phyloP scores from a whole-genome alignment of 1,284 basidiomycete genomes.

The Tetrapyrgos nigripes region DNA sequence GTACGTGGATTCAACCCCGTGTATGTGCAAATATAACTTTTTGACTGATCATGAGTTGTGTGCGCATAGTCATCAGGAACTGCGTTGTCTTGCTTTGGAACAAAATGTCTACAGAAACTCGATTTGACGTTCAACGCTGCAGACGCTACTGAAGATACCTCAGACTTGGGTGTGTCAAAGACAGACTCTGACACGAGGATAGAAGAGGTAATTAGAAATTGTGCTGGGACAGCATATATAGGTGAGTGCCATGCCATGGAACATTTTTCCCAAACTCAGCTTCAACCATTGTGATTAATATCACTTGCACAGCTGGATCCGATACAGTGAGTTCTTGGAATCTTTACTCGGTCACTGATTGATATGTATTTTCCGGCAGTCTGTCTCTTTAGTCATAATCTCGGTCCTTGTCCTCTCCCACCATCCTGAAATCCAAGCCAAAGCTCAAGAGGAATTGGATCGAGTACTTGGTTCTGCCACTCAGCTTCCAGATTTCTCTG shows the following conservation, averaged over 20 bases:
- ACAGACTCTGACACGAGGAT: neutral
- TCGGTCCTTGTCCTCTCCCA: constrained; percentile 36
- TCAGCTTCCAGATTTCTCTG: constrained; percentile 40
- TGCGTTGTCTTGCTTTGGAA: constrained; percentile 21
- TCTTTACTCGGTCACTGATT: neutral
- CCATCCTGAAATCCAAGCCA: constrained; percentile 35
- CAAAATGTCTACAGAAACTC: constrained; percentile 19
- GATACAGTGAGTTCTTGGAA: constrained; percentile 34
- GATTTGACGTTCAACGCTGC: neutral
- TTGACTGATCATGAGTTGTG: no score
- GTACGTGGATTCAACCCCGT: constrained; percentile 11
- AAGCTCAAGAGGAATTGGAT: constrained; percentile 39
- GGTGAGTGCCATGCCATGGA: constrained; percentile 17
- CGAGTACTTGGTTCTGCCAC: constrained; percentile 29
- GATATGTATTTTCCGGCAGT: constrained; percentile 13
- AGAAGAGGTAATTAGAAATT: constrained; percentile 27
- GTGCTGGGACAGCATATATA: constrained; percentile 23
- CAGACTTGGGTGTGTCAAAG: no score
- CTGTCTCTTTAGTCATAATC: constrained; percentile 25
- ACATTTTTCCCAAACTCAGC: no score
- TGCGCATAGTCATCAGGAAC: constrained; percentile 19
- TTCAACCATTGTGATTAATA: no score
- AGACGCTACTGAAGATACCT: neutral
- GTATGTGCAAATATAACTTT: neutral
- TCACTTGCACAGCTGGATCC: constrained; percentile 28